Evolutionary conservation across 768 basidiomycete species (phyloP).

Genomic region (Candolleomyces aberdarensis): DNA sequence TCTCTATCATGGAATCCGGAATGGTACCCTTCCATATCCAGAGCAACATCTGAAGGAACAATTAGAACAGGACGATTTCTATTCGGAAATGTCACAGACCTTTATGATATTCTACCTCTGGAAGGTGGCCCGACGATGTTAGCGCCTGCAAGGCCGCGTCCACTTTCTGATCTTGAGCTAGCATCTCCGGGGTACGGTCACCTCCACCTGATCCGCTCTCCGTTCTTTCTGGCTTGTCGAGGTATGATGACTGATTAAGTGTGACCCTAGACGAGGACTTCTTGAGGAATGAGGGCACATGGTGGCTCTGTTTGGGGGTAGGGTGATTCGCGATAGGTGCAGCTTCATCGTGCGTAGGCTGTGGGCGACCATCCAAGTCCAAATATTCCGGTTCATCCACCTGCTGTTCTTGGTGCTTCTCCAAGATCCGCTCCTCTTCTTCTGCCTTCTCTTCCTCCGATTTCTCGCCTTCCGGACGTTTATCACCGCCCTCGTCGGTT

Average conservation of each 20-base stretch:
- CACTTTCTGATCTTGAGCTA: conserved; percentile 39
- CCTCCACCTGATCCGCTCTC: conserved; percentile 19
- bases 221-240: conserved; percentile 5
- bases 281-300: conserved; percentile 24
- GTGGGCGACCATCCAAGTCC: conserved; percentile 59
- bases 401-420: conserved; percentile 17
- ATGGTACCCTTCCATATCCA: conserved; percentile 86
- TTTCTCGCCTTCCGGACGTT: neutral
- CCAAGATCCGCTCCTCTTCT: neutral
- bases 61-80: neutral
- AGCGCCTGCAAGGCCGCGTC: conserved; percentile 50
- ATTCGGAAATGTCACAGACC: conserved; percentile 29
- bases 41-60: conserved; percentile 56
- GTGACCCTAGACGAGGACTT: conserved; percentile 30
- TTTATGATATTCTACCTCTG: conserved; percentile 60
- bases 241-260: conserved; percentile 19
- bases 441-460: neutral
- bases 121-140: conserved; percentile 40
- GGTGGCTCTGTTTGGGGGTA: conserved; percentile 31
- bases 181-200: conserved; percentile 28
- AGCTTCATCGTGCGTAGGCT: conserved; percentile 18
- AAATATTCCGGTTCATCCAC: conserved; percentile 75
- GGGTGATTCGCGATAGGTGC: conserved; percentile 18
- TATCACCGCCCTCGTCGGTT: conserved; percentile 4
- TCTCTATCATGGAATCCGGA: conserved; percentile 34